Evolutionary conservation across 345 rosid species (phyloP).

Genomic region (Eucalyptus curtisii): DNA sequence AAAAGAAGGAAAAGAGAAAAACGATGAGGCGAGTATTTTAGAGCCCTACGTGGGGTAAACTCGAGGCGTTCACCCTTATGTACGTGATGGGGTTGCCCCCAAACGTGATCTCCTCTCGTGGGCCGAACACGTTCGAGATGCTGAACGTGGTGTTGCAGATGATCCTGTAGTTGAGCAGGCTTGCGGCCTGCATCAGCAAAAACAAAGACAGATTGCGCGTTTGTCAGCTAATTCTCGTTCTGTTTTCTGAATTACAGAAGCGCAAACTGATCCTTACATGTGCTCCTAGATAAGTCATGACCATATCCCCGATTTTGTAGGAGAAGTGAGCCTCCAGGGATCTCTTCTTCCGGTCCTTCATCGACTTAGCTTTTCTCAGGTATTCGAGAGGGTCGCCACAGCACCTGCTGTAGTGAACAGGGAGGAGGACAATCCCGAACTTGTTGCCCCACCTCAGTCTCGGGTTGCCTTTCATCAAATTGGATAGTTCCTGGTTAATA

Average conservation of each 20-base stretch:
- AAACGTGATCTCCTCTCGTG: constrained; percentile 27
- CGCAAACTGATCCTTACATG: constrained; percentile 7
- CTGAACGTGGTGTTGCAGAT: constrained; percentile 39
- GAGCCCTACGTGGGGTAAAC: constrained; percentile 30
- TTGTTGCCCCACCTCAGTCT: too few species aligned
- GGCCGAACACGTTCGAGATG: constrained; percentile 44
- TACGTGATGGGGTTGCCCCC: constrained; percentile 16
- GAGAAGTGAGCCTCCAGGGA: constrained; percentile 42
- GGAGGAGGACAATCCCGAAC: too few species aligned
- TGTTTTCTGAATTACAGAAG: neutral
- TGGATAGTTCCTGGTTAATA: too few species aligned
- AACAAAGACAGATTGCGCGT: neutral
- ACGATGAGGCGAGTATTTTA: neutral
- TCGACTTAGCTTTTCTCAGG: constrained; percentile 33
- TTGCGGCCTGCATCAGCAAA: constrained; percentile 17
- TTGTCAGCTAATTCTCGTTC: neutral
- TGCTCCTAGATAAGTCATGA: constrained; percentile 29
- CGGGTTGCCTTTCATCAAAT: neutral
- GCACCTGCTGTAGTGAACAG: neutral
- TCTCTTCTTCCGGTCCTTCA: constrained; percentile 38
- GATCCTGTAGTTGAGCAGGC: constrained; percentile 29
- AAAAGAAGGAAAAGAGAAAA: too few species aligned
- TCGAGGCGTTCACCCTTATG: constrained; percentile 16
- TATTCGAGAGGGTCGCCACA: constrained; percentile 15
- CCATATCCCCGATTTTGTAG: constrained; percentile 15